These are phyloP conservation scores for Vanrija humicola DNA, from an alignment of 1,284 basidiomycete species.

Conservation along the genomic window DNA sequence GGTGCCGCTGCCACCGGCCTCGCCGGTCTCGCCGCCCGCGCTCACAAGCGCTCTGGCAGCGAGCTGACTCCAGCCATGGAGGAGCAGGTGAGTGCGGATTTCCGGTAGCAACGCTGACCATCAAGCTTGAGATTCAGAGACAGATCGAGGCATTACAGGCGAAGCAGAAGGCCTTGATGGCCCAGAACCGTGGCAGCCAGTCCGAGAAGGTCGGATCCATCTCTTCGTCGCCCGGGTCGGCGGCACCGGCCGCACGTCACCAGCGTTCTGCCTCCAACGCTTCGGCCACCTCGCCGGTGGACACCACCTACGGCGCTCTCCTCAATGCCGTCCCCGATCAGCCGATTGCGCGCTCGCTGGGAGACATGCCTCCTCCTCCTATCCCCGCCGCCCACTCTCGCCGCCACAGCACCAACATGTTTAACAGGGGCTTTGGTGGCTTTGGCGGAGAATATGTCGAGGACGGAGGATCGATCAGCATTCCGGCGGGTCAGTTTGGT, in stretches of 20 bases:
- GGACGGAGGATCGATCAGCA: slow-evolving; percentile 28
- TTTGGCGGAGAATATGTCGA: slow-evolving; percentile 38
- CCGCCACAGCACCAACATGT: slow-evolving; percentile 88
- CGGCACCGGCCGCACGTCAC: slow-evolving; percentile 55
- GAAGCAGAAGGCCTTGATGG: slow-evolving; percentile 79
- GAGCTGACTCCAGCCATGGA: slow-evolving; percentile 70
- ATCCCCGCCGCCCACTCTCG: slow-evolving; percentile 71
- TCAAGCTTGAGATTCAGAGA: slow-evolving; percentile 77
- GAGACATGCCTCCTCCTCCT: slow-evolving; percentile 32
- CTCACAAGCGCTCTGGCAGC: slow-evolving; percentile 55
- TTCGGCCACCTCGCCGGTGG: slow-evolving; percentile 38
- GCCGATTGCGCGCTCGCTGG: slow-evolving; percentile 15
- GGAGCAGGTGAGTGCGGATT: slow-evolving; percentile 63
- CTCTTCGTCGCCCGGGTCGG: slow-evolving; percentile 20
- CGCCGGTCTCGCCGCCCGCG: slow-evolving; percentile 47
- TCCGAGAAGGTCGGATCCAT: slow-evolving; percentile 47
- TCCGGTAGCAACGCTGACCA: slow-evolving; percentile 5
- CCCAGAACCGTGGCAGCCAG: slow-evolving; percentile 73
- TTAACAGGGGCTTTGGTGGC: slow-evolving; percentile 41
- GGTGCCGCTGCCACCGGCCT: slow-evolving; percentile 42
- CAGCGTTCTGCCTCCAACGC: slow-evolving; percentile 78
- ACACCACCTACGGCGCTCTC: slow-evolving; percentile 31
- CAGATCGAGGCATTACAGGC: slow-evolving; percentile 89
- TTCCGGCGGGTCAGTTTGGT: slow-evolving; percentile 48
- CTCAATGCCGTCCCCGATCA: slow-evolving; percentile 12